A percentile compares a stretch with the other conserved stretches of the same genome.
phyloP scores from a whole-genome alignment of 1,284 basidiomycete genomes.

The Abortiporus biennis region DNA sequence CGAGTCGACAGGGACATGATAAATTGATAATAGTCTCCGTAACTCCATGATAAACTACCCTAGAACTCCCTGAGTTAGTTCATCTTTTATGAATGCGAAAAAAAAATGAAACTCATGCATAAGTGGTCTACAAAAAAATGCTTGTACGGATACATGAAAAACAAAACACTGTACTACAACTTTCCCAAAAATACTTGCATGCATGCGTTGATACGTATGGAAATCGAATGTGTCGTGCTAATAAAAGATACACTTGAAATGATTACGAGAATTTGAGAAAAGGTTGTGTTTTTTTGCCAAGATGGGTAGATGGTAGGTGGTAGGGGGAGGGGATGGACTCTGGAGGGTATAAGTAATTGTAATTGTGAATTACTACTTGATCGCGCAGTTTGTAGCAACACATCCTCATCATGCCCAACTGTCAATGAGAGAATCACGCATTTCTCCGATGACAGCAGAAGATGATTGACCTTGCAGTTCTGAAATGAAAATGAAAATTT shows the following conservation, averaged over 20 bases:
- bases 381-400: too few species aligned
- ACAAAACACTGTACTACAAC: too few species aligned
- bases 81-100: too few species aligned
- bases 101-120: too few species aligned
- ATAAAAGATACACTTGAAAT: not conserved
- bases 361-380: too few species aligned
- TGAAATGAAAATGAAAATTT: slow-evolving; percentile 31
- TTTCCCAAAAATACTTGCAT: too few species aligned
- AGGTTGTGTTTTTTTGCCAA: not conserved
- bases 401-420: slow-evolving; percentile 87
- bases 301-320: not conserved
- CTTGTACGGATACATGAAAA: slow-evolving; percentile 14
- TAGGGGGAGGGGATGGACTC: slow-evolving; percentile 4
- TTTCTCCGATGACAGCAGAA: slow-evolving; percentile 86
- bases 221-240: not conserved
- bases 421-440: slow-evolving; percentile 92
- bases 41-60: too few species aligned
- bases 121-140: slow-evolving; percentile 11
- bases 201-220: not conserved
- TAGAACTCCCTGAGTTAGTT: too few species aligned
- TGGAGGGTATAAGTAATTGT: too few species aligned
- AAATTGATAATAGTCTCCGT: too few species aligned
- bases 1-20: too few species aligned
- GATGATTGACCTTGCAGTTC: slow-evolving; percentile 87
- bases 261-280: not conserved